Base-by-base conservation (phyloP, 805 yeast species). In the Maudiozyma serrabonitensis region DNA sequence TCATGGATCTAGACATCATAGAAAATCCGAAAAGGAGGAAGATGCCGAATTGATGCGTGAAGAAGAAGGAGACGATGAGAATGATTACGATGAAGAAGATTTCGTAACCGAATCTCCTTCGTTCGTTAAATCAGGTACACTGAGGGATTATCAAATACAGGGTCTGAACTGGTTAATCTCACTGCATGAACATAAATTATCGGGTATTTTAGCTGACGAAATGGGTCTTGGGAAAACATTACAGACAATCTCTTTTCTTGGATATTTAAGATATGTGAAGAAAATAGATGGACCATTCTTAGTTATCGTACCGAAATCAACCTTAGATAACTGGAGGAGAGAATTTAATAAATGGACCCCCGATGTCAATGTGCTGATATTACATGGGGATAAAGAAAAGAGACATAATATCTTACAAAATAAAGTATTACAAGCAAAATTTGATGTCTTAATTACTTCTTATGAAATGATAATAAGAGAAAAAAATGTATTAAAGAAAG, bases 141-240 rank as follows among this genome's bases (percentile, higher is more conserved):
- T 93, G 58, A 76, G 99, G 58, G 95, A 88, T 61, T 91, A 93
- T 64, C 99, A 91, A 69, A 73, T 91, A 31, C 96, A 89, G 62
- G 99, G 99, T 46, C 75, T 91, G 46, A 93, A 93, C 68, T 91
- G 99, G 99, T 74, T 91, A 61, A 83, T 91, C 18, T 81, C 95
- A 0, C 69, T 91, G 35, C 87, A 89, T 64, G 96, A 90, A 56
- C 88, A 91, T 66, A 78, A 84, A 57, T 75, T 91, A 42, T 84
- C 95, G 9, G 99, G 99, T 19, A 93, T 91, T 43, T 70, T 91
- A 46, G 99, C 99, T 12, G 99, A 91, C 69, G 99, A 91, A 66
- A 91, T 93, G 99, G 99, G 99, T 2, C 74, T 91, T 40, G 99
- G 99, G 50, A 91, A 91, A 67, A 91, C 99, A 5, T 71, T 93